Evolutionary conservation across 306 rosid species (phyloP).

Genomic region (Datisca glomerata): DNA sequence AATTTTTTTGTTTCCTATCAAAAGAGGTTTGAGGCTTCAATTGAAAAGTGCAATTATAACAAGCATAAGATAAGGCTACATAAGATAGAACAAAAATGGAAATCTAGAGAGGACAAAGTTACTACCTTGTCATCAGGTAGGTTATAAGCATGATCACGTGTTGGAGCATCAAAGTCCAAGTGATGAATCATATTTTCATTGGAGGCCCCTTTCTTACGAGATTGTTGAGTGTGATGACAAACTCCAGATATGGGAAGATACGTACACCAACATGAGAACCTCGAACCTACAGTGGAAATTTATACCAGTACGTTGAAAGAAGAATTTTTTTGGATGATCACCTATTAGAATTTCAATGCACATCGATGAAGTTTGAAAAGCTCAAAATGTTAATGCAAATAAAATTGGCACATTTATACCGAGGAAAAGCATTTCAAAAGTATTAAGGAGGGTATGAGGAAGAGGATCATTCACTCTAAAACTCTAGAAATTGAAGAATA

Average conservation of each 20-base stretch:
- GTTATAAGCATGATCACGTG: conserved; percentile 86
- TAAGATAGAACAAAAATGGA: neutral
- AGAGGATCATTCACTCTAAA: too few species aligned
- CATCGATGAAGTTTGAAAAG: too few species aligned
- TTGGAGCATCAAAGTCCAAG: conserved; percentile 96
- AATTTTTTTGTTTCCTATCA: too few species aligned
- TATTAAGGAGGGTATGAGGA: too few species aligned
- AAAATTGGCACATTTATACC: too few species aligned
- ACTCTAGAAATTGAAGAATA: neutral
- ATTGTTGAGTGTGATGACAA: conserved; percentile 86
- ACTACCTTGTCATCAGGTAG: conserved; percentile 79
- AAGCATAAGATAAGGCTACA: neutral
- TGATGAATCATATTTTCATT: conserved; percentile 54
- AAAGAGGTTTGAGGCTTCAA: too few species aligned
- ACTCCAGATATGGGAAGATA: conserved; percentile 84
- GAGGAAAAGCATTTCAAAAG: too few species aligned
- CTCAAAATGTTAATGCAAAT: too few species aligned
- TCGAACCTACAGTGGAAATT: conserved; percentile 64
- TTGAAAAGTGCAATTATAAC: too few species aligned
- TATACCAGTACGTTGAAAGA: too few species aligned
- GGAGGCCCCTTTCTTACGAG: conserved; percentile 59
- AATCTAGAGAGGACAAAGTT: conserved; percentile 9
- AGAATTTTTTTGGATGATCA: too few species aligned
- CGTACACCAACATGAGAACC: conserved; percentile 95
- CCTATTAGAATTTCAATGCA: too few species aligned